Evolutionary conservation across 164 flowering plant species (phyloP), one percentile per base, ranked within the genome.

Genomic region (Vitis vinifera): DNA sequence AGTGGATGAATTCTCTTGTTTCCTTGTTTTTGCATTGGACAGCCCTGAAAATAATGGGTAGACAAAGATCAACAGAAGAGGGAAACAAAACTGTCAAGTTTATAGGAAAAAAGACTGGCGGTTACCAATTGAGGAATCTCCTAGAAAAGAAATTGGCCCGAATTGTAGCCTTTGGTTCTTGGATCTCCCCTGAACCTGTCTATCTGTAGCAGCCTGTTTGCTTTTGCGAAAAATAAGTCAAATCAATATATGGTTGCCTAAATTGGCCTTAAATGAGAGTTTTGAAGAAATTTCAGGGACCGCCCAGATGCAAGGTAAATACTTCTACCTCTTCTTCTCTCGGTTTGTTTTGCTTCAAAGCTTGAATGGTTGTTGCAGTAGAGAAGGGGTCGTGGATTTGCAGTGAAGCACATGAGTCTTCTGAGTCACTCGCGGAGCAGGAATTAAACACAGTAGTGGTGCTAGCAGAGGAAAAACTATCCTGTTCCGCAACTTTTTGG

Each of bases 131-230:
- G 75, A 70, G 49, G 75, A 78, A 55, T 66, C 74, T 66, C 13
- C 84, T 19, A 86, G 79, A 9, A 85, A 86, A 67, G 92, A 88
- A 0, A 79, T 86, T 55, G 87, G 92, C 71, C 86, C 84, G 66
- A 71, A 77, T 65, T 84, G 86, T 73, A 71, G 84, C 55, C 70
- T 62, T 16, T 77, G 81, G 70, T 78, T 82, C 14, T 58, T 31
- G 65, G 59, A 48, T 65, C 66, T 76, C 67, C 80, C 51, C 62
- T 69, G 77, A 10, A 59, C 16, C 74, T 68, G 71, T 65, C 60
- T 63, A 62, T 68, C 80, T 73, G 65, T 30, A 63, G 16, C 66
- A 69, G 65, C 76, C 88, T 88, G 84, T 70, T 74, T 48, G 66
- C 62, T 63, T 71, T 53, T 37, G 44, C 44, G 44, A 17, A 64